Evolutionary conservation across 352 stramenopile species (phyloP).

Genomic region (Phytophthora hybrid): DNA sequence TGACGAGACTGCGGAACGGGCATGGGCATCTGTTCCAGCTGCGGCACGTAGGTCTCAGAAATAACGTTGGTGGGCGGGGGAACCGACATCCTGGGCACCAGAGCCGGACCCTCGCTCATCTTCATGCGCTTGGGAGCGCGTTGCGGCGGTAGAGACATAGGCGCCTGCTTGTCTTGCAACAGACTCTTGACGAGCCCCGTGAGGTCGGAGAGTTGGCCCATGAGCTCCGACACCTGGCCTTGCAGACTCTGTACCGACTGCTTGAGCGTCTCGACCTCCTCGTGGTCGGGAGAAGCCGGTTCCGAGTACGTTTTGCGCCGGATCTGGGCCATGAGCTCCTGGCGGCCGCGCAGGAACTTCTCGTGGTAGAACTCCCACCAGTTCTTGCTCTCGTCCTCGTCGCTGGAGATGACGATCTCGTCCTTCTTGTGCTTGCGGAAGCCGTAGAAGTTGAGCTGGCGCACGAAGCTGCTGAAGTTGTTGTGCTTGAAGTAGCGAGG

Average conservation of each 20-base stretch:
- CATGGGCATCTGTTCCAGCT: constrained; percentile 34
- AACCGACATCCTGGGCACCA: constrained; percentile 23
- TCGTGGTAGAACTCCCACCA: constrained; percentile 95
- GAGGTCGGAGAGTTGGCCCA: constrained; percentile 78
- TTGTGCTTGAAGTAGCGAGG: constrained; percentile 96
- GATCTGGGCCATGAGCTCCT: constrained; percentile 90
- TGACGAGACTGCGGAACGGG: constrained; percentile 26
- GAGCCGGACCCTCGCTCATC: constrained; percentile 17
- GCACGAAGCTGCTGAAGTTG: constrained; percentile 95
- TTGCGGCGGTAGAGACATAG: constrained; percentile 23
- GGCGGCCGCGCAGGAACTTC: constrained; percentile 88
- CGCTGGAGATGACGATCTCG: constrained; percentile 83
- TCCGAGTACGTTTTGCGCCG: constrained; percentile 90
- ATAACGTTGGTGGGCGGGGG: constrained; percentile 28
- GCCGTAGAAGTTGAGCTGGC: constrained; percentile 95
- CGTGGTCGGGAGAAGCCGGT: constrained; percentile 72
- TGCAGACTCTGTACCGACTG: constrained; percentile 78
- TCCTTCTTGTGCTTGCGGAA: constrained; percentile 95
- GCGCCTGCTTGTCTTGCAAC: constrained; percentile 59
- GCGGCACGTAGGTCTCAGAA: constrained; percentile 26
- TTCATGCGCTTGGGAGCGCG: constrained; percentile 60
- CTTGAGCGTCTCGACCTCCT: constrained; percentile 83
- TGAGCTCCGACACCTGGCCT: constrained; percentile 78
- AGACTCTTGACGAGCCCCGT: constrained; percentile 80
- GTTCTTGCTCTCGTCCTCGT: constrained; percentile 82